Evolutionary conservation across 1,139 yeast species (phyloP).

Genomic region (Hemisphaericaspora subhashii): DNA sequence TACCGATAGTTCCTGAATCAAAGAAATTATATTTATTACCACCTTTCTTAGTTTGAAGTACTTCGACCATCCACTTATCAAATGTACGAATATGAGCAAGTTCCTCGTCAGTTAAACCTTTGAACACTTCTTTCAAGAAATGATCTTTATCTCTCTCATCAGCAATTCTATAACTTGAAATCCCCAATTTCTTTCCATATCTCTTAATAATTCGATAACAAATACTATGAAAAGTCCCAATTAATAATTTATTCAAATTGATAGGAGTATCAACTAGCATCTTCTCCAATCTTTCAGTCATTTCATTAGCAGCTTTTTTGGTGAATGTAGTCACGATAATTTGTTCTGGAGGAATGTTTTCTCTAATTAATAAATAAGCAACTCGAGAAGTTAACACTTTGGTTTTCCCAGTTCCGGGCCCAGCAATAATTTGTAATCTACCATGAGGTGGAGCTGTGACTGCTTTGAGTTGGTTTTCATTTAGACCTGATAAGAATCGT

Average conservation of each 20-base stretch:
- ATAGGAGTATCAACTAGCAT: conserved; percentile 41
- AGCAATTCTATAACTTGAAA: conserved; percentile 56
- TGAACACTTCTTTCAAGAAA: conserved; percentile 45
- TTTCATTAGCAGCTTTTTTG: conserved; percentile 84
- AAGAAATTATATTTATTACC: conserved; percentile 26
- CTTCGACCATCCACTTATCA: conserved; percentile 4
- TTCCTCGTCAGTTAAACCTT: conserved; percentile 32
- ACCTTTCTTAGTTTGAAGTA: conserved; percentile 10
- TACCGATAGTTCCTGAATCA: conserved; percentile 38
- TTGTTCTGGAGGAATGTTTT: conserved; percentile 53
- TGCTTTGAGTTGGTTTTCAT: conserved; percentile 59
- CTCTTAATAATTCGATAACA: conserved; percentile 60
- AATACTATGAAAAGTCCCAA: conserved; percentile 88
- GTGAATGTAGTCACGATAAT: conserved; percentile 89
- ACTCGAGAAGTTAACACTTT: conserved; percentile 78
- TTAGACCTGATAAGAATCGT: conserved; percentile 31
- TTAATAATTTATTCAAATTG: conserved; percentile 45
- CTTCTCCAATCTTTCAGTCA: conserved; percentile 56
- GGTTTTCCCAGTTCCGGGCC: conserved; percentile 91
- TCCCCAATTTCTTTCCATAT: conserved; percentile 55
- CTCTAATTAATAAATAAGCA: conserved; percentile 59
- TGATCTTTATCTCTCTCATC: conserved; percentile 63
- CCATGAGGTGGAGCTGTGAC: conserved; percentile 55
- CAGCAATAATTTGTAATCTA: conserved; percentile 78
- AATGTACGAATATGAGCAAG: conserved; percentile 14